phyloP scores from a whole-genome alignment of 345 rosid genomes.

The Erysimum cheiranthoides region DNA sequence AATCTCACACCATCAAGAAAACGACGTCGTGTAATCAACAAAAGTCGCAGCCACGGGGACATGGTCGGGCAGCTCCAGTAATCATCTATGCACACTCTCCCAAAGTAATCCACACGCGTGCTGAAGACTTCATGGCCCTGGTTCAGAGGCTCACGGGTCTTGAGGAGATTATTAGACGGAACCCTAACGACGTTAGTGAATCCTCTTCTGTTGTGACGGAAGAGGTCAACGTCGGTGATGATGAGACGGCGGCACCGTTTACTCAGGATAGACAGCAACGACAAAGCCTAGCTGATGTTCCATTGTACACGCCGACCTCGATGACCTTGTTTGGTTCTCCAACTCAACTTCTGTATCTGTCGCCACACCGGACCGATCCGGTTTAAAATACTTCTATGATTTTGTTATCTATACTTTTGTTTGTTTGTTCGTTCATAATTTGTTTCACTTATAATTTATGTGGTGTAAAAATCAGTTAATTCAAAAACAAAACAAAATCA shows the following conservation, averaged over 20 bases:
- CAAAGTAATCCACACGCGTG: constrained; percentile 75
- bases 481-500: not conserved
- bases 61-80: constrained; percentile 52
- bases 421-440: constrained; percentile 9
- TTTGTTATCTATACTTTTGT: constrained; percentile 3
- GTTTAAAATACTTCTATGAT: not conserved
- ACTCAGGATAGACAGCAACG: constrained; percentile 21
- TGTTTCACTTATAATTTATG: constrained; percentile 18
- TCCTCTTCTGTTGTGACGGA: constrained; percentile 38
- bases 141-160: constrained; percentile 82
- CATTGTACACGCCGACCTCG: constrained; percentile 45
- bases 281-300: constrained; percentile 37
- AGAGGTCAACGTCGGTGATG: constrained; percentile 29
- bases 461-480: constrained; percentile 5
- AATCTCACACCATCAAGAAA: constrained; percentile 57
- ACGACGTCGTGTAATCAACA: constrained; percentile 15
- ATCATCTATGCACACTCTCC: constrained; percentile 76
- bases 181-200: constrained; percentile 33
- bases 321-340: constrained; percentile 45
- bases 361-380: constrained; percentile 25
- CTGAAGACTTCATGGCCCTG: constrained; percentile 80
- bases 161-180: constrained; percentile 28
- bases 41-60: constrained; percentile 42
- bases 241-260: not conserved
- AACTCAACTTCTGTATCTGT: constrained; percentile 18